A percentile compares a stretch with the other conserved stretches of the same genome.
These are phyloP conservation scores for Boletus coccyginus DNA, from an alignment of 768 basidiomycete genomes.

Conservation along the genomic window DNA sequence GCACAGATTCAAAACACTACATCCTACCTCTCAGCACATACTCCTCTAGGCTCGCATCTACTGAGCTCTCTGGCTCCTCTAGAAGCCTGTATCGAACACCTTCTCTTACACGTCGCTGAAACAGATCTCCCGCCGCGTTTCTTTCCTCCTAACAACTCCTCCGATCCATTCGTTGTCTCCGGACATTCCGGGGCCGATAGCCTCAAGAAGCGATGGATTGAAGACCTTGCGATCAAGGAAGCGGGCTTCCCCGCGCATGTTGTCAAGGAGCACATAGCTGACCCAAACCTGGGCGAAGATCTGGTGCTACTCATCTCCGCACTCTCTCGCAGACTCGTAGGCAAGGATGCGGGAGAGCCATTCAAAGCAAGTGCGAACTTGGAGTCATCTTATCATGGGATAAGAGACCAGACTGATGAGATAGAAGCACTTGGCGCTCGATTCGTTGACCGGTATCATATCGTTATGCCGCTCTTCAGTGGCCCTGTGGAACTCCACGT, in stretches of 20 bases:
- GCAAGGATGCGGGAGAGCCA: conserved; percentile 32
- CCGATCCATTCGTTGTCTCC: conserved; percentile 66
- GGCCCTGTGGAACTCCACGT: conserved; percentile 68
- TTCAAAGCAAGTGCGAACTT: conserved; percentile 36
- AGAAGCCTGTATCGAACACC: conserved; percentile 81
- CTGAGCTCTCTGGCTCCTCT: conserved; percentile 57
- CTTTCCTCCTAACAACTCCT: conserved; percentile 60
- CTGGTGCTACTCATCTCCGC: conserved; percentile 55
- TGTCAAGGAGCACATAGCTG: conserved; percentile 54
- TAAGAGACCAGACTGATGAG: conserved; percentile 37
- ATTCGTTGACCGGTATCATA: conserved; percentile 43
- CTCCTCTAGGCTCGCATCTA: conserved; percentile 59
- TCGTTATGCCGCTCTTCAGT: conserved; percentile 62
- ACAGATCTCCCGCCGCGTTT: conserved; percentile 81
- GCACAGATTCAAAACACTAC: conserved; percentile 50
- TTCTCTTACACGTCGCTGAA: conserved; percentile 81
- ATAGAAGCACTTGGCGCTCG: conserved; percentile 55
- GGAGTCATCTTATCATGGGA: conserved; percentile 6
- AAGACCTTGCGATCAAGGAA: conserved; percentile 77
- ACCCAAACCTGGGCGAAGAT: conserved; percentile 39
- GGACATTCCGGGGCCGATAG: conserved; percentile 60
- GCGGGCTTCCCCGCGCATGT: conserved; percentile 77
- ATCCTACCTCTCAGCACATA: conserved; percentile 56
- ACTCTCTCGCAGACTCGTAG: conserved; percentile 55
- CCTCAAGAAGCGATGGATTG: conserved; percentile 73